Conservation (phyloP, 2,329 filamentous ascomycete genomes). For the Acephala macrosclerotiorum region DNA sequence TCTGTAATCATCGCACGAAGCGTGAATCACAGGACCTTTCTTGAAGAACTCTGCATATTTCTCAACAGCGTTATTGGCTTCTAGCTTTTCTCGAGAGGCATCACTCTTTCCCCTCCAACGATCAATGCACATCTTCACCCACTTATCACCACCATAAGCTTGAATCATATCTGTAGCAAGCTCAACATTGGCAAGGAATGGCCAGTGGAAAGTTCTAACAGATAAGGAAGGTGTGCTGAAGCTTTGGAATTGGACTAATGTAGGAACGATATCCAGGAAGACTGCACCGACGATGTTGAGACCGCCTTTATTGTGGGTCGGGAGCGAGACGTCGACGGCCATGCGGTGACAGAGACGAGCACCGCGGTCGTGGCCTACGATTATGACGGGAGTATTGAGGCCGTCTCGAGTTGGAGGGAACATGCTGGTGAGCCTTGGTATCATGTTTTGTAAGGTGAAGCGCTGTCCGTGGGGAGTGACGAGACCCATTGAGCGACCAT, state of each 20-base stretch:
- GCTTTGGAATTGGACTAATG: slow-evolving; percentile 52
- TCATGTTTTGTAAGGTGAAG: slow-evolving; percentile 50
- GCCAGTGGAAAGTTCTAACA: slow-evolving; percentile 54
- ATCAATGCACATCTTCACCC: slow-evolving; percentile 45
- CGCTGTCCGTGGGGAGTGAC: slow-evolving; percentile 47
- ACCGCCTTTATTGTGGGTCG: slow-evolving; percentile 37
- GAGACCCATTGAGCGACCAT: slow-evolving; percentile 51
- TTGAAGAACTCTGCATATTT: slow-evolving; percentile 53
- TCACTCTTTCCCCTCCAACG: slow-evolving; percentile 40
- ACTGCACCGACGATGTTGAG: slow-evolving; percentile 49
- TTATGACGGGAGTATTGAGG: slow-evolving; percentile 45
- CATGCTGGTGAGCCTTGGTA: slow-evolving; percentile 49
- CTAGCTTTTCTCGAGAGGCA: slow-evolving; percentile 29
- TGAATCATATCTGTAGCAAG: slow-evolving; percentile 52
- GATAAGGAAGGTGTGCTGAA: slow-evolving; percentile 48
- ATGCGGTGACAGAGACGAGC: slow-evolving; percentile 57
- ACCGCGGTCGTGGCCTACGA: slow-evolving; percentile 58
- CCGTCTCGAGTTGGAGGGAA: slow-evolving; percentile 23
- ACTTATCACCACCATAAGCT: slow-evolving; percentile 51
- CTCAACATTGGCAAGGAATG: slow-evolving; percentile 55
- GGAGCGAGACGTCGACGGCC: slow-evolving; percentile 43
- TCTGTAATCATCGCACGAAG: slow-evolving; percentile 56
- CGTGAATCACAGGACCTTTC: slow-evolving; percentile 49
- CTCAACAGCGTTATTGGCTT: slow-evolving; percentile 49
- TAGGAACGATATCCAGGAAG: slow-evolving; percentile 58